These are phyloP conservation scores for Citeromyces hawaiiensis DNA, from an alignment of 1,139 yeast genomes.

Conservation along the genomic window DNA sequence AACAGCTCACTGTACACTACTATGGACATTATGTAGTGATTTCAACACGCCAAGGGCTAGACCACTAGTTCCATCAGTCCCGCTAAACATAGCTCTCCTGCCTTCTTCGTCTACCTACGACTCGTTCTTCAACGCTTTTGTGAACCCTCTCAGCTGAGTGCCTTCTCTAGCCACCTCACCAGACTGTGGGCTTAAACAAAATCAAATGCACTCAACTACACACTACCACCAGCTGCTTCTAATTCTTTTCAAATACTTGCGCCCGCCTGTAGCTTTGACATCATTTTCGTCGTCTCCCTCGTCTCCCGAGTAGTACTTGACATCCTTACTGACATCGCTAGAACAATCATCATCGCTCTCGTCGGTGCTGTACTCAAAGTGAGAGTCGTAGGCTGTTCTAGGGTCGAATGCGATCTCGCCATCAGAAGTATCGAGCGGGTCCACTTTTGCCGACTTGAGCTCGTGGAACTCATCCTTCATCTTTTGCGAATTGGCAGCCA, in stretches of 20 bases:
- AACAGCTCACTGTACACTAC: too few species aligned
- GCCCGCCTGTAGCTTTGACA: background rate
- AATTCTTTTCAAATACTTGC: background rate
- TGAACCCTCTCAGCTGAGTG: too few species aligned
- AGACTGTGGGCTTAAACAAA: too few species aligned
- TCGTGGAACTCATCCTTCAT: background rate
- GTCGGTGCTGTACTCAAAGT: background rate
- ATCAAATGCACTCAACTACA: too few species aligned
- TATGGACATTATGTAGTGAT: too few species aligned
- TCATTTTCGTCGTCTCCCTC: background rate
- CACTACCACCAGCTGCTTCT: conserved; percentile 1
- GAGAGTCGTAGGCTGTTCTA: background rate
- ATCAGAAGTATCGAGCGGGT: background rate
- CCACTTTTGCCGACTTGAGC: background rate
- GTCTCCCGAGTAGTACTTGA: background rate
- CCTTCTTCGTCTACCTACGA: too few species aligned
- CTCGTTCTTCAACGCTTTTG: too few species aligned
- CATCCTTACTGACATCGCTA: background rate
- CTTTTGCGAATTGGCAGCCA: background rate
- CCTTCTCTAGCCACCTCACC: too few species aligned
- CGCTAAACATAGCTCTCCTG: too few species aligned
- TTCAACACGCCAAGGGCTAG: too few species aligned
- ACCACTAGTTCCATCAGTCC: too few species aligned
- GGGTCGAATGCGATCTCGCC: background rate
- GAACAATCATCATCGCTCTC: background rate